phyloP scores from a whole-genome alignment of 108 stramenopile genomes.

The Nitzschia inconspicua region DNA sequence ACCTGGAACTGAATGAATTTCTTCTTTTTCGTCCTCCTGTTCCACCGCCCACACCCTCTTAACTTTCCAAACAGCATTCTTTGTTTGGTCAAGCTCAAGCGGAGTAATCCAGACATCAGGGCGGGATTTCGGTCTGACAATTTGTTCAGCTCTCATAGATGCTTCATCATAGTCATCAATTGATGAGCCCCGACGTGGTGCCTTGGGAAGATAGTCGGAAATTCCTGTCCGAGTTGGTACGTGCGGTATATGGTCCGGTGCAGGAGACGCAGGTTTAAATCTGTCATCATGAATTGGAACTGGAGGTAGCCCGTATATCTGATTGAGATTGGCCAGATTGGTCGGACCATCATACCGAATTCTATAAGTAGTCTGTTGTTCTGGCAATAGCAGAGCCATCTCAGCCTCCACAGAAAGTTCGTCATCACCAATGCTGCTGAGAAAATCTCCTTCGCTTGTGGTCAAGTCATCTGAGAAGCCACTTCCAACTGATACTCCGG shows the following conservation, averaged over 20 bases:
- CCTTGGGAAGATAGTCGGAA: slow-evolving; percentile 2
- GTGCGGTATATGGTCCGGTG: slow-evolving; percentile 1
- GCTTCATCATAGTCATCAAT: neutral
- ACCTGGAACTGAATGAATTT: slow-evolving; percentile 1
- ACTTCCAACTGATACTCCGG: slow-evolving; percentile 17
- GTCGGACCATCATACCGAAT: slow-evolving; percentile 26
- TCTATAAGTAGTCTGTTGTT: slow-evolving; percentile 7
- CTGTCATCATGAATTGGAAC: neutral
- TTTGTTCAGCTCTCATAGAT: no score
- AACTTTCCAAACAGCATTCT: slow-evolving; percentile 12
- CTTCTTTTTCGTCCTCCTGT: slow-evolving; percentile 14
- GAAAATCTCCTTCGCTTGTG: neutral
- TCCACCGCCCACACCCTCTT: slow-evolving; percentile 18
- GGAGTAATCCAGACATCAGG: slow-evolving; percentile 24
- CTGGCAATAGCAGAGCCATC: neutral
- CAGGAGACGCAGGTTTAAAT: neutral
- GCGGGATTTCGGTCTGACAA: no score
- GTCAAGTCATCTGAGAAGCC: slow-evolving; percentile 14
- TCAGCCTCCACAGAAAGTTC: slow-evolving; percentile 5
- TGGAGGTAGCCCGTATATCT: slow-evolving; percentile 4
- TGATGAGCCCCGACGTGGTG: neutral
- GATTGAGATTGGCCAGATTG: neutral
- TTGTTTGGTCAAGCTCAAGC: neutral
- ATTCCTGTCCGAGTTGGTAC: slow-evolving; percentile 13
- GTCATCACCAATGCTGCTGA: slow-evolving; percentile 8